phyloP scores from a whole-genome alignment of 2,329 filamentous ascomycete genomes.

The Pseudogymnoascus sp. region DNA sequence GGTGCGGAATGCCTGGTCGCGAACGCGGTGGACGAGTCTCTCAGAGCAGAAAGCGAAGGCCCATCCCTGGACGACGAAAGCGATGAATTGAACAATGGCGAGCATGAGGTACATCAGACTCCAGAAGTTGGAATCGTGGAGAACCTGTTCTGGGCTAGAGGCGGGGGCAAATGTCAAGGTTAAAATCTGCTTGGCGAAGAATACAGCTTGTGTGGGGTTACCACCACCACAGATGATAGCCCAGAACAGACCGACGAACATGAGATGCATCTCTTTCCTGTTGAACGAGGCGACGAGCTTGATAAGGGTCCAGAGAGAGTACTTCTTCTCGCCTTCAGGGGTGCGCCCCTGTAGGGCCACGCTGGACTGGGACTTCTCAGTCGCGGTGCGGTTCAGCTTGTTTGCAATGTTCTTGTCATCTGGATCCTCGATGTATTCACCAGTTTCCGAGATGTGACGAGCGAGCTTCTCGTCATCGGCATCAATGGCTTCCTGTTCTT shows the following conservation, averaged over 20 bases:
- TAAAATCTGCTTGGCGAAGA: constrained; percentile 84
- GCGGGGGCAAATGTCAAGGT: constrained; percentile 44
- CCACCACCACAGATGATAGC: constrained; percentile 72
- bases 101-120: constrained; percentile 83
- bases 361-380: constrained; percentile 60
- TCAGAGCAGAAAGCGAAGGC: constrained; percentile 83
- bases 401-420: constrained; percentile 52
- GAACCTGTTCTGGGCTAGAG: constrained; percentile 45
- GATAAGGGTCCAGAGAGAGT: constrained; percentile 68
- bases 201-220: constrained; percentile 69
- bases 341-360: constrained; percentile 54
- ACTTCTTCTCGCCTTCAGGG: constrained; percentile 46
- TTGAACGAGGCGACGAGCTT: constrained; percentile 79
- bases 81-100: constrained; percentile 63
- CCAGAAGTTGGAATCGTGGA: constrained; percentile 75
- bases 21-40: constrained; percentile 72
- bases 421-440: constrained; percentile 45
- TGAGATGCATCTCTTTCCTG: constrained; percentile 59
- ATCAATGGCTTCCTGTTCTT: constrained; percentile 45
- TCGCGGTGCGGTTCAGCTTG: constrained; percentile 49
- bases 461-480: constrained; percentile 45
- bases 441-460: constrained; percentile 38
- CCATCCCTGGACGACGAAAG: constrained; percentile 61
- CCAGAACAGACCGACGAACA: constrained; percentile 67
- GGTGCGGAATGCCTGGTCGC: constrained; percentile 73